Evolutionary conservation across 2,329 filamentous ascomycete genomes (phyloP), one percentile per base, ranked within the genome.

Genomic region (Venturia nashicola): DNA sequence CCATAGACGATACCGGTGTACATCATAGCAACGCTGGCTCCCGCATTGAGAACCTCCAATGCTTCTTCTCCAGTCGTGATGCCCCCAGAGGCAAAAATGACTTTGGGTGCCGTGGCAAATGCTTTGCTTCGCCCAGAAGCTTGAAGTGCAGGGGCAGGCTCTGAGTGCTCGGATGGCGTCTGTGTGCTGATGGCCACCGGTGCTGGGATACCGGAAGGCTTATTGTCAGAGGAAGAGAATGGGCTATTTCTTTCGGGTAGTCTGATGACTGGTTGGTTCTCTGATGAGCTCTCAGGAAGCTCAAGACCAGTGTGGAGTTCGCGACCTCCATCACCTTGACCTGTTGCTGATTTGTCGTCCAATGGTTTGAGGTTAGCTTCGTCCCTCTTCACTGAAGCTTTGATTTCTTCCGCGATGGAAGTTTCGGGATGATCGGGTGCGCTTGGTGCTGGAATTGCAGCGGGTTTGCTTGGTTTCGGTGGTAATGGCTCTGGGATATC

Each of bases 11-110:
- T 74, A 5, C 84, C 88, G 0, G 94, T 99, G 74, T 97, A 97
- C 62, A 96, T 81, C 85, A 96, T 94, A 2, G 91, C 91, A 16
- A 95, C 86, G 69, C 88, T 93, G 0, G 94, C 94, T 9, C 94
- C 94, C 0, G 92, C 91, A 68, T 95, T 89, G 60, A 97, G 80
- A 7, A 93, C 84, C 76, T 89, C 82, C 16, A 90, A 78, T 9
- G 91, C 95, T 76, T 97, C 88, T 67, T 88, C 82, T 5, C 94
- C 94, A 68, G 88, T 93, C 1, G 89, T 94, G 71, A 99, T 93
- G 20, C 94, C 94, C 0, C 94, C 94, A 0, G 91, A 94, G 0
- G 93, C 93, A 72, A 97, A 97, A 66, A 99, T 88, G 62, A 91
- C 86, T 76, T 96, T 96, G 59, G 81, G 81, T 65, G 42, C n/a